phyloP scores from a whole-genome alignment of 2,329 filamentous ascomycete species.

The Epicoccum nigrum region DNA sequence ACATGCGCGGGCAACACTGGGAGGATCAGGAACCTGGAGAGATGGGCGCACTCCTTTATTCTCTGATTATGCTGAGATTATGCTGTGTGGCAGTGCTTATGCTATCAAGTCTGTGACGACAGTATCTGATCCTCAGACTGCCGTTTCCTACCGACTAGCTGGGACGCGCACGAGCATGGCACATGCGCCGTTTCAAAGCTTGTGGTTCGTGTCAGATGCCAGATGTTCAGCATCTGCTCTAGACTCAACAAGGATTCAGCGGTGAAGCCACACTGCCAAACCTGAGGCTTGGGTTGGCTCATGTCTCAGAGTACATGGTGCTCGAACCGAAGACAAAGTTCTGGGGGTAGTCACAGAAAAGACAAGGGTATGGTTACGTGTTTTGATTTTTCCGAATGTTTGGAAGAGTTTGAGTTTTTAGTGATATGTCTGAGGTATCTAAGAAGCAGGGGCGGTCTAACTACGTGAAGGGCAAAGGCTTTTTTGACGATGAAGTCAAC shows the following conservation, averaged over 20 bases:
- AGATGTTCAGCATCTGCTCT: background rate
- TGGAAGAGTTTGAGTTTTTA: background rate
- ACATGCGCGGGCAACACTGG: background rate
- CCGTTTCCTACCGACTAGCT: background rate
- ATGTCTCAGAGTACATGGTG: background rate
- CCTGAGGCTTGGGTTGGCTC: background rate
- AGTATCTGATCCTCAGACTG: background rate
- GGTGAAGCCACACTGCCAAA: background rate
- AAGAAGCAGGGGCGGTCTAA: conserved; percentile 1
- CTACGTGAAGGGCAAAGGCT: conserved; percentile 4
- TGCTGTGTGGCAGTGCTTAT: too few species aligned
- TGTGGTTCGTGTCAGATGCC: conserved; percentile 2
- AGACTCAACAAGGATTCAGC: background rate
- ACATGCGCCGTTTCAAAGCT: conserved; percentile 7
- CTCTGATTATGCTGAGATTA: too few species aligned
- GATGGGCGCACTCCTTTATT: background rate
- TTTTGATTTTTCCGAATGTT: background rate
- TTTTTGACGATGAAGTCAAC: background rate
- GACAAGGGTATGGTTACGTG: background rate
- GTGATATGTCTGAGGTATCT: conserved; percentile 3
- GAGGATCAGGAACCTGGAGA: too few species aligned
- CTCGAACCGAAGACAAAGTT: background rate
- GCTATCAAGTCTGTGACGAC: background rate
- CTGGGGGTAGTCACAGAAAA: too few species aligned
- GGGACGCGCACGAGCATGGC: conserved; percentile 1